Percentiles rank a stretch among this genome's conserved stretches.
Evolutionary conservation across 768 basidiomycete genomes (phyloP).

Genomic region (Dendrothele bispora): DNA sequence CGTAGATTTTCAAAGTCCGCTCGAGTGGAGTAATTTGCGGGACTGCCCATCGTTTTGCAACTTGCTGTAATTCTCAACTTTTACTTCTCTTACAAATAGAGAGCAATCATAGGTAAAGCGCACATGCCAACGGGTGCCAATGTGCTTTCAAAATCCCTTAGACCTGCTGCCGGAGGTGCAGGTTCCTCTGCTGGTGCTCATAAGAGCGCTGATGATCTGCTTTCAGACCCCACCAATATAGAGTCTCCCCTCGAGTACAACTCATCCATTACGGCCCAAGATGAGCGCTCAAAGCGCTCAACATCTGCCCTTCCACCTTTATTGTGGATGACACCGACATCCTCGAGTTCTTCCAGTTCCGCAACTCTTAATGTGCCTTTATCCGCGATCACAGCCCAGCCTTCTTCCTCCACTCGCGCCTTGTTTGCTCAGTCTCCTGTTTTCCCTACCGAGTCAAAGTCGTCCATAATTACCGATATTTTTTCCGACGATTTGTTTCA

Average conservation of each 20-base stretch:
- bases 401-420: constrained; percentile 31
- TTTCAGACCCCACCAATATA: too few relatives aligned
- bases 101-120: too few relatives aligned
- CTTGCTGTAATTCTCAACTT: too few relatives aligned
- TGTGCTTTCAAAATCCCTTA: too few relatives aligned
- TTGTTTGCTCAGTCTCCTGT: constrained; percentile 38
- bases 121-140: too few relatives aligned
- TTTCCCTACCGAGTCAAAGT: constrained; percentile 54
- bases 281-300: constrained; percentile 57
- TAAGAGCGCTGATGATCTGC: neutral
- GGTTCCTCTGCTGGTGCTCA: too few relatives aligned
- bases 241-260: constrained; percentile 15
- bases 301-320: constrained; percentile 65
- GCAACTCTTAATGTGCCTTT: constrained; percentile 35
- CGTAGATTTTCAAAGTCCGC: too few relatives aligned
- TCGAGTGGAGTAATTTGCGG: too few relatives aligned
- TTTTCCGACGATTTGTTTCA: constrained; percentile 69
- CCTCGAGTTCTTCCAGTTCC: constrained; percentile 45
- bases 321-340: constrained; percentile 79
- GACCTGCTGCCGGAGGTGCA: too few relatives aligned
- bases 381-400: constrained; percentile 35
- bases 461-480: constrained; percentile 62
- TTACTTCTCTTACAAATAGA: too few relatives aligned
- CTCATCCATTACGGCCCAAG: constrained; percentile 28
- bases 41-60: too few relatives aligned